Evolutionary conservation across 2,329 filamentous ascomycete genomes (phyloP), one percentile per base, ranked within the genome.

Genomic region (Mariannaea elegans): DNA sequence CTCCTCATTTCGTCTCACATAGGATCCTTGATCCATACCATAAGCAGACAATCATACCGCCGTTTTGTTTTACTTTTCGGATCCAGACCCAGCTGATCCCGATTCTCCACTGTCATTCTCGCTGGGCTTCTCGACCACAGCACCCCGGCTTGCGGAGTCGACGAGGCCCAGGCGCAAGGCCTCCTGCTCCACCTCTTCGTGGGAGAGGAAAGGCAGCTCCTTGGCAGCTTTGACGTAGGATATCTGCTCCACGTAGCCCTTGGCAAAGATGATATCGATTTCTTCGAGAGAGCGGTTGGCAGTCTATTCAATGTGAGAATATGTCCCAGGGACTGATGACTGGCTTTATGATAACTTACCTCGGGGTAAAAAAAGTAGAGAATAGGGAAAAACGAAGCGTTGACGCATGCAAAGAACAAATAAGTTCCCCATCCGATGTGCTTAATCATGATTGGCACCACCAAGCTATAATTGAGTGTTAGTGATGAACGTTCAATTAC

Each of bases 361-460:
- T 69, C 80, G 3, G 79, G 78, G 56, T 82, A 81, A 63, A 81
- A 76, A 61, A 81, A 76, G 66, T 80, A 82, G 1, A 84, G 81
- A 49, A 82, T 76, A 2, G 83, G 82, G 41, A 85, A 72, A 65
- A 85, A 84, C 16, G 76, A 73, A 34, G 79, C 81, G 72, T 84
- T 85, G 66, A 83, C 78, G 10, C 78, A 75, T 2, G 82, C 82
- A 70, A 84, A 88, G 65, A 80, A 80, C 46, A 79, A 72, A 2
- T 80, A 74, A 0, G 84, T 80, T 53, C 83, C 83, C 75, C 81
- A 87, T 13, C 78, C 78, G 7, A 83, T 88, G 52, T 84, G 83
- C 59, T 84, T 76, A 19, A 91, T 83, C 32, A 90, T 81, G 1
- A 87, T 82, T 0, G 88, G 89, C 0, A 87, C 90, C 24, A 90